Evolutionary conservation across 306 rosid species (phyloP).

Genomic region (Castanospermum australe): DNA sequence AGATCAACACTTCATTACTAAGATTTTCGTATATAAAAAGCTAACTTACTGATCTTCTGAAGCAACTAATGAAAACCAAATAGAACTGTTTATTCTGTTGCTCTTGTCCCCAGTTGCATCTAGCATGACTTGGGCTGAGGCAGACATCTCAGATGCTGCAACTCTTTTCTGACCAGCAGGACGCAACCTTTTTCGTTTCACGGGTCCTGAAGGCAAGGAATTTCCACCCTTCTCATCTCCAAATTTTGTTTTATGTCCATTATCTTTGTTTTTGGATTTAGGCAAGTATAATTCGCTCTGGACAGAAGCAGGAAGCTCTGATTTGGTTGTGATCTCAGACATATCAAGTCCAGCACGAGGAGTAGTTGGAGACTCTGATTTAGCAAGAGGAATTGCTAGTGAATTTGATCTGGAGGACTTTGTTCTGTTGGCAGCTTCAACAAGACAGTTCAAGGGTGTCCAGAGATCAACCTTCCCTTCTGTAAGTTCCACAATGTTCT

Average conservation of each 20-base stretch:
- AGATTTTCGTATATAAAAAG: not conserved
- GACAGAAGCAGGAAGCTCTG: slow-evolving; percentile 42
- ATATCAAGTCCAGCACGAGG: slow-evolving; percentile 42
- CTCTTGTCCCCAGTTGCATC: slow-evolving; percentile 54
- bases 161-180: slow-evolving; percentile 60
- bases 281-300: slow-evolving; percentile 41
- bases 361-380: slow-evolving; percentile 52
- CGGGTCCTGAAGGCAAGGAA: slow-evolving; percentile 50
- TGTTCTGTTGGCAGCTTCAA: slow-evolving; percentile 96
- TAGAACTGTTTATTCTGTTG: slow-evolving; percentile 59
- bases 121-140: slow-evolving; percentile 58
- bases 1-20: not conserved
- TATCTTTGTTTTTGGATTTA: slow-evolving; percentile 68
- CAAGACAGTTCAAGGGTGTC: slow-evolving; percentile 97
- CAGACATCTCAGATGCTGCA: slow-evolving; percentile 52
- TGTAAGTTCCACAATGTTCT: slow-evolving; percentile 41
- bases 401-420: slow-evolving; percentile 74
- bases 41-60: slow-evolving; percentile 77
- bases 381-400: slow-evolving; percentile 53
- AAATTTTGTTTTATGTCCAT: slow-evolving; percentile 49
- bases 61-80: slow-evolving; percentile 96
- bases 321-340: slow-evolving; percentile 48
- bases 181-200: slow-evolving; percentile 63
- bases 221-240: slow-evolving; percentile 58
- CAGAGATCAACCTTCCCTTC: slow-evolving; percentile 94